Evolutionary conservation across 1,284 basidiomycete species (phyloP).

Genomic region (Fistulina hepatica): DNA sequence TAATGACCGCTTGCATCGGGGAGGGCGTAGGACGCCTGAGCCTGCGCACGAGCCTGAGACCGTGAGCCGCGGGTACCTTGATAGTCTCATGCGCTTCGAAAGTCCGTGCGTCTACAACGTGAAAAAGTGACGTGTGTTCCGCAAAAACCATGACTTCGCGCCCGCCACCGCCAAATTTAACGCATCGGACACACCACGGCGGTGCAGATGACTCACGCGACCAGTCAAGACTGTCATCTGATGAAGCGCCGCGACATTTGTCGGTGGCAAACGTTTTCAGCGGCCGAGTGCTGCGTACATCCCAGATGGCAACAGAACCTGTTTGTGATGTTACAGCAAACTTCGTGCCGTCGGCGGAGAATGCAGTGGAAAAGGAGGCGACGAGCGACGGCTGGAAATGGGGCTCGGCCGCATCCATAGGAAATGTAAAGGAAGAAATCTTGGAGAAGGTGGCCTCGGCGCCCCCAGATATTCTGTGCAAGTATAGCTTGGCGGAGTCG

Average conservation of each 20-base stretch:
- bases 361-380: slow-evolving; percentile 77
- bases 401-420: slow-evolving; percentile 35
- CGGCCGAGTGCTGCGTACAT: slow-evolving; percentile 61
- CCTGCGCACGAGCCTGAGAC: not conserved
- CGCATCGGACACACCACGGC: slow-evolving; percentile 65
- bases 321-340: slow-evolving; percentile 84
- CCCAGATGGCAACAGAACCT: slow-evolving; percentile 73
- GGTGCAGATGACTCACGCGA: slow-evolving; percentile 47
- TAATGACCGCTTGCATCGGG: too few species aligned
- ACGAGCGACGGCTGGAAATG: slow-evolving; percentile 35
- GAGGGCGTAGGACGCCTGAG: too few species aligned
- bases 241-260: slow-evolving; percentile 33
- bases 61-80: slow-evolving; percentile 38
- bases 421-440: slow-evolving; percentile 46
- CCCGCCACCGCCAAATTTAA: slow-evolving; percentile 63
- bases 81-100: slow-evolving; percentile 68
- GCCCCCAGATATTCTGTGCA: slow-evolving; percentile 58
- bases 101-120: slow-evolving; percentile 70
- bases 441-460: slow-evolving; percentile 43
- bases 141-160: slow-evolving; percentile 71
- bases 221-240: slow-evolving; percentile 59
- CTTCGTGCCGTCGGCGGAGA: slow-evolving; percentile 68
- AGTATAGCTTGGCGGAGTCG: slow-evolving; percentile 72
- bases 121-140: slow-evolving; percentile 67
- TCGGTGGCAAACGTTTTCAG: slow-evolving; percentile 55